Evolutionary conservation across 805 yeast genomes (phyloP).

Genomic region (Grigorovia humatica): DNA sequence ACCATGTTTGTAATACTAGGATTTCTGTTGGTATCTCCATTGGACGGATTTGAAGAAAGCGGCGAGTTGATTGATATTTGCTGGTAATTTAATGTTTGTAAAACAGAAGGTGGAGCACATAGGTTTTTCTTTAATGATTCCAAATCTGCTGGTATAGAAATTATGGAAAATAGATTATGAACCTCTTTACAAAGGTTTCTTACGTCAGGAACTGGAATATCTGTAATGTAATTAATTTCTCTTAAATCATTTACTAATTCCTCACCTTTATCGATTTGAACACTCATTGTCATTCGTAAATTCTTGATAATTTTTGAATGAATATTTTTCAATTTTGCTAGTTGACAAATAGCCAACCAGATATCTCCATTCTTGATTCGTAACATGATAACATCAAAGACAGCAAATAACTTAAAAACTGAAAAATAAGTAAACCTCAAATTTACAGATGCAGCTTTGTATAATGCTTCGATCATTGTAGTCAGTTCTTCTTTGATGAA

Average conservation of each 20-base stretch:
- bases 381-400: constrained; percentile 23
- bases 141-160: constrained; percentile 1
- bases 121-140: background rate
- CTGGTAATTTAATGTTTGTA: constrained; percentile 2
- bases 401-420: constrained; percentile 23
- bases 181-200: constrained; percentile 5
- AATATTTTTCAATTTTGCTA: constrained; percentile 12
- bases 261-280: constrained; percentile 15
- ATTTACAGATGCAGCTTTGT: constrained; percentile 17
- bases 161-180: constrained; percentile 2
- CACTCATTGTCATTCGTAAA: constrained; percentile 18
- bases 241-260: constrained; percentile 13
- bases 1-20: background rate
- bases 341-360: constrained; percentile 13
- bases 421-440: constrained; percentile 25
- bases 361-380: constrained; percentile 23
- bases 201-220: constrained; percentile 7
- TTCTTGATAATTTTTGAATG: constrained; percentile 17
- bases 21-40: background rate
- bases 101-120: constrained; percentile 1
- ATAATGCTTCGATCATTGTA: constrained; percentile 15
- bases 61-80: background rate
- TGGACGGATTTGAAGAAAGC: background rate
- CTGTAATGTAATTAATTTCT: constrained; percentile 11
- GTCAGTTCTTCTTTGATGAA: constrained; percentile 19